Evolutionary conservation across 768 basidiomycete genomes (phyloP), one percentile per base, ranked within the genome.

Genomic region (Tylopilus subfusipes): DNA sequence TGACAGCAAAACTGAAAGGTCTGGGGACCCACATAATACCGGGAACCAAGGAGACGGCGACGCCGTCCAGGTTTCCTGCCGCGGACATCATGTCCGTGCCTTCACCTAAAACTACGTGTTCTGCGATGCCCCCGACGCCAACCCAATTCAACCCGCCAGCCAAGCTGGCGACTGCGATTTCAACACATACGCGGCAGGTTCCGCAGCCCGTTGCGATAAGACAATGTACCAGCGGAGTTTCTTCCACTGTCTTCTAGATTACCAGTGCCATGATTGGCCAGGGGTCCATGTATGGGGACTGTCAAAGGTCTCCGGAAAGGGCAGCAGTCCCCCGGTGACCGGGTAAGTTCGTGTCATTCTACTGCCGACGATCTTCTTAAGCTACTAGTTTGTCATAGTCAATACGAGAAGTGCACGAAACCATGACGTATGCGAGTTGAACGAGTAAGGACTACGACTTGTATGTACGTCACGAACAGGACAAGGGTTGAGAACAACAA

Each of bases 251-350:
- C 59, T 6, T 59, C 69, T 13, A 63, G 47, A 33, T 21, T 67
- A 25, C 67, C 65, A 10, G 60, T 68, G 44, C 68, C 66, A 43
- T 48, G 61, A 46, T 55, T 58, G 30, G n/a, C 7, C 47, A 69
- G 65, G 39, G 38, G 40, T 16, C 14, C 52, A 6, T 67, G 69
- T 9, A 54, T 57, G 33, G 57, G 45, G 22, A 69, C 67, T 22
- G 69, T 69, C 52, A 71, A 44, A 43, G 68, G 69, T 22, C 71
- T 69, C 58, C 69, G 68, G 68, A 67, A 60, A 40, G 57, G 63
- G 50, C 59, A 61, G 25, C 68, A 38, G 48, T 45, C 42, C 24
- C 22, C 22, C 24, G 13, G 25, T 24, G 38, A 29, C 22, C 42
- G 22, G 66, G 34, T 63, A 53, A 52, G 63, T 52, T 38, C 0